Base-by-base conservation (phyloP, 2,329 filamentous ascomycete genomes). In the Beauveria sp. region DNA sequence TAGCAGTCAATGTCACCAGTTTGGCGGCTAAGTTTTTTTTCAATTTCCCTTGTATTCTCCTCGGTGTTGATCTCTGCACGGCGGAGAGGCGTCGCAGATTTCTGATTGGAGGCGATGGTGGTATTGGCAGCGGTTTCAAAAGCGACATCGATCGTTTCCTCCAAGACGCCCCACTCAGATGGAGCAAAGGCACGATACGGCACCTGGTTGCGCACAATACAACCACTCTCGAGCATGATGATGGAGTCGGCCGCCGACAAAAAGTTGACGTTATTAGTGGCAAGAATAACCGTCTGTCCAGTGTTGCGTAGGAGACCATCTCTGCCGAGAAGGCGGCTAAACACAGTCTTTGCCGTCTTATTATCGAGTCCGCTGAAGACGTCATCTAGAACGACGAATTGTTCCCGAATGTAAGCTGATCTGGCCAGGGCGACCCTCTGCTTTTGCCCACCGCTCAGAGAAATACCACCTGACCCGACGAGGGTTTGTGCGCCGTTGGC, bases 321-420 rank as follows among this genome's bases (percentile, higher is more conserved):
- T 0, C 65, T 45, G 0, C 76, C 74, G 4, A 83, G 67, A 0
- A 83, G 68, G 3, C 72, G 71, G 10, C 74, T 66, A 43, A 82
- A 78, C 4, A 83, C 70, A 2, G 69, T 64, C 7, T 73, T 66
- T 12, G 77, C 71, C 0, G 81, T 84, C 4, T 73, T 68, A 1
- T 72, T 70, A 62, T 81, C 80, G 2, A 82, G 70, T 0, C 74
- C 76, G 53, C 78, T 78, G 42, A 82, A 75, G 0, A 74, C 68
- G 57, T 83, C 79, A 61, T 83, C 80, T 0, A 83, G 66, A 3
- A 83, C 38, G 1, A 79, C 20, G 1, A 80, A 67, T 1, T 73
- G 66, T 7, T 67, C 70, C 9, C 71, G 65, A 1, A 75, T 71
- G 62, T 80, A 83, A 0, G 82, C 67, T 1, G 79, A 79, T 18